Conservation (phyloP, 768 basidiomycete species). For the Astraeus odoratus region DNA sequence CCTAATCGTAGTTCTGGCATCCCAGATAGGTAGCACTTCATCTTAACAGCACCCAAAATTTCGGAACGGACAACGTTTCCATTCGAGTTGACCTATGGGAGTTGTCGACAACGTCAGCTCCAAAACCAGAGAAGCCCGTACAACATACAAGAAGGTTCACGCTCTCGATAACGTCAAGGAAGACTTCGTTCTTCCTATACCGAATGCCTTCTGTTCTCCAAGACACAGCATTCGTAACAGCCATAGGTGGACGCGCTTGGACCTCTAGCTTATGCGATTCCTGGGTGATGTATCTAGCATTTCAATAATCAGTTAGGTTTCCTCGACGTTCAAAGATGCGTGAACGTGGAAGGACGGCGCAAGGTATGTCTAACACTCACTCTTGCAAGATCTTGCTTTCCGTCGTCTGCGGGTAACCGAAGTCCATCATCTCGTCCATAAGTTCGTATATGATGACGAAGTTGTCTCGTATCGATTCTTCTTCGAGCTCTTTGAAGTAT, state of each 20-base stretch:
- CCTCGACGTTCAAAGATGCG: not conserved
- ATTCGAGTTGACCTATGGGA: conserved; percentile 80
- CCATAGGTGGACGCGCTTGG: conserved; percentile 88
- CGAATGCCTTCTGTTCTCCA: conserved; percentile 97
- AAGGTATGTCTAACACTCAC: conserved; percentile 34
- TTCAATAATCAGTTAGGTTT: not conserved
- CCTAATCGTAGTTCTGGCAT: conserved; percentile 97
- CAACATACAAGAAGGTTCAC: conserved; percentile 85
- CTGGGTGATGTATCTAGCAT: conserved; percentile 86
- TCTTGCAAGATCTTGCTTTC: conserved; percentile 99
- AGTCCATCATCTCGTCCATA: conserved; percentile 99
- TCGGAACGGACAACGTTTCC: conserved; percentile 97
- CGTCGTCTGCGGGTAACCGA: conserved; percentile 97
- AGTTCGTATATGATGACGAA: conserved; percentile 99
- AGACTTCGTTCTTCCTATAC: conserved; percentile 98
- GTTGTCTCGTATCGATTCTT: conserved; percentile 98
- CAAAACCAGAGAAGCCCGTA: not conserved
- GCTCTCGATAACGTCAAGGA: conserved; percentile 96
- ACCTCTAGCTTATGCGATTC: conserved; percentile 96
- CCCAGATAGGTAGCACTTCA: conserved; percentile 99
- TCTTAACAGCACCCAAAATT: conserved; percentile 97
- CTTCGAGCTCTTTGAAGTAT: conserved; percentile 99
- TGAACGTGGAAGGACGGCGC: not conserved
- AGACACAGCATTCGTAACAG: conserved; percentile 96
- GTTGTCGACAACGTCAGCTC: not conserved